Percentiles rank a stretch among this genome's conserved stretches.
Conservation (phyloP, 176 grass and related monocot species). For the Hordeum marinum region DNA sequence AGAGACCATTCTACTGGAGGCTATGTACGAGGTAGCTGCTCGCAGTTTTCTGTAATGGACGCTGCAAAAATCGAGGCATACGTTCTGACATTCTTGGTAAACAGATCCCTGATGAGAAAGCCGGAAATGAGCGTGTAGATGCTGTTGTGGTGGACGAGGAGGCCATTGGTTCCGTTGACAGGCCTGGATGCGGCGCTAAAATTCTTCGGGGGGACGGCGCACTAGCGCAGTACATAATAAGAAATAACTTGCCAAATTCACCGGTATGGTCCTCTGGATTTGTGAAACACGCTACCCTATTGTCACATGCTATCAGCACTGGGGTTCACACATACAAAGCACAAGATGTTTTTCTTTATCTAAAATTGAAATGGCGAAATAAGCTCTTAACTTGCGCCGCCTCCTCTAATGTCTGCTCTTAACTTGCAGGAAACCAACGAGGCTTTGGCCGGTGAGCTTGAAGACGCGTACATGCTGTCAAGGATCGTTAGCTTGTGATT, state of each 20-base stretch:
- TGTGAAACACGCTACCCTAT: not conserved
- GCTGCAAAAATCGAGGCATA: not conserved
- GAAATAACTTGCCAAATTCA: slow-evolving; percentile 46
- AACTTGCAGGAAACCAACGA: slow-evolving; percentile 44
- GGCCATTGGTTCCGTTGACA: slow-evolving; percentile 60
- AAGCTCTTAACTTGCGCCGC: not conserved
- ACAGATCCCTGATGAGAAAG: slow-evolving; percentile 79
- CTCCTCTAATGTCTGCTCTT: not conserved
- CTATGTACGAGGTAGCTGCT: slow-evolving; percentile 96
- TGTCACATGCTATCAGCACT: not conserved
- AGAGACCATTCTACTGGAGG: slow-evolving; percentile 80
- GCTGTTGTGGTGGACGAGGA: slow-evolving; percentile 91
- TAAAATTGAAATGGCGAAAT: not conserved
- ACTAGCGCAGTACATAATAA: slow-evolving; percentile 55
- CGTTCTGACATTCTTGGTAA: slow-evolving; percentile 28
- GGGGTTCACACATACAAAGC: not conserved
- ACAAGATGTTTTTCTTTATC: not conserved
- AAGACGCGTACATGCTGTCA: slow-evolving; percentile 69
- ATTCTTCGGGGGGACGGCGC: slow-evolving; percentile 88
- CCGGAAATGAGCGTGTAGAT: slow-evolving; percentile 73
- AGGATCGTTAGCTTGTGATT: slow-evolving; percentile 70
- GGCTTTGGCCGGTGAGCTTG: slow-evolving; percentile 47
- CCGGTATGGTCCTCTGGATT: slow-evolving; percentile 7
- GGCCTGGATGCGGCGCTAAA: slow-evolving; percentile 68
- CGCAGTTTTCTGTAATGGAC: not conserved